Evolutionary conservation across 495 filamentous ascomycete genomes (phyloP).

Genomic region (Amphirosellinia nigrospora): DNA sequence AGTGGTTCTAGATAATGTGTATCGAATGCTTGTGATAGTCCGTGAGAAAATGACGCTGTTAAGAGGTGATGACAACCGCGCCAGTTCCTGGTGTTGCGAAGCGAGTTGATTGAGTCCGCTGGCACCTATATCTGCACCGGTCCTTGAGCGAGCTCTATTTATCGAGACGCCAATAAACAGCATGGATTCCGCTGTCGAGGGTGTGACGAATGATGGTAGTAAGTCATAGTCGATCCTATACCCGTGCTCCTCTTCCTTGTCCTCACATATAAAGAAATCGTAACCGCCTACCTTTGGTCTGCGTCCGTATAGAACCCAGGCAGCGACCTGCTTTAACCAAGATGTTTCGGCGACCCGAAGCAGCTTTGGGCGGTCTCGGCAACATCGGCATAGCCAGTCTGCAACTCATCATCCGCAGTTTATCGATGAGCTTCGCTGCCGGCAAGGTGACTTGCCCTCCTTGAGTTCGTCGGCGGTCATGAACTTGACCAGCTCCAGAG

Average conservation of each 20-base stretch:
- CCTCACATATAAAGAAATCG: slow-evolving; percentile 79
- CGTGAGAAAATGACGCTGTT: slow-evolving; percentile 69
- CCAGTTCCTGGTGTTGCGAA: slow-evolving; percentile 75
- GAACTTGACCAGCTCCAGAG: slow-evolving; percentile 71
- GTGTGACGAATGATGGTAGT: slow-evolving; percentile 78
- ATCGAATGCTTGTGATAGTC: slow-evolving; percentile 75
- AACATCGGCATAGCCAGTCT: slow-evolving; percentile 89
- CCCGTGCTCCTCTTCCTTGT: slow-evolving; percentile 51
- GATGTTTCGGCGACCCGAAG: slow-evolving; percentile 81
- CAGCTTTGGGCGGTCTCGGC: slow-evolving; percentile 73
- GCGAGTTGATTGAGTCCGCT: slow-evolving; percentile 67
- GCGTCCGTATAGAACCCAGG: slow-evolving; percentile 88
- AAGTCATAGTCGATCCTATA: slow-evolving; percentile 63
- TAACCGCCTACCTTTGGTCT: slow-evolving; percentile 72
- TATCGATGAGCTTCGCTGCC: slow-evolving; percentile 72
- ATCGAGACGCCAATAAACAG: slow-evolving; percentile 90
- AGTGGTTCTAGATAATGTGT: slow-evolving; percentile 79
- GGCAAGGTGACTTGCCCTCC: slow-evolving; percentile 47
- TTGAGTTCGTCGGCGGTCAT: slow-evolving; percentile 53
- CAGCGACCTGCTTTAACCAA: slow-evolving; percentile 87
- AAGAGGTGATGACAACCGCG: slow-evolving; percentile 73
- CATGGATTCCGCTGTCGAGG: slow-evolving; percentile 77
- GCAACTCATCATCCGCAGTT: slow-evolving; percentile 71
- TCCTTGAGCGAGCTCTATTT: slow-evolving; percentile 71
- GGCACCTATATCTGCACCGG: slow-evolving; percentile 57